Evolutionary conservation across 257 asterid genomes (phyloP), one percentile per base, ranked within the genome.

Genomic region (Nicotiana tabacum): DNA sequence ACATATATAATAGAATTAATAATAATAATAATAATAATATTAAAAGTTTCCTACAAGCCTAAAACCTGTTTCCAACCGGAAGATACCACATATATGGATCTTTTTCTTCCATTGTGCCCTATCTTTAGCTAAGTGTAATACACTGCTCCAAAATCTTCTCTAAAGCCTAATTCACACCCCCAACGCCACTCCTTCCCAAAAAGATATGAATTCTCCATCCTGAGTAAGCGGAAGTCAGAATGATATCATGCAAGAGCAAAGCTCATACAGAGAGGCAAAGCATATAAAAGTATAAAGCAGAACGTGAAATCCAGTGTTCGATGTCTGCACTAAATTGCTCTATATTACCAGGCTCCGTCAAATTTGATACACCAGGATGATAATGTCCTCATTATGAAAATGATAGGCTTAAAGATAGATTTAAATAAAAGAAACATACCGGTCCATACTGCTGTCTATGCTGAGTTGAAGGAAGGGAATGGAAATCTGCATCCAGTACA

Each of bases 371-470:
- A 48, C 79, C 61, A 48, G 79, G 15, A 48, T 13, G 43, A 74
- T 13, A 74, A 24, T 48, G 51, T 51, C 80, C 64, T 74, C 62
- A 15, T 27, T 53, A 51, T 74, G 60, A 37, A 74, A 72, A 48
- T 48, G 37, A 74, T 51, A 46, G 24, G 39, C 79, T 48, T 81
- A 82, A 66, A 84, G 60, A 84, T 55, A 72, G 57, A 32, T 67
- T 39, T 67, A 72, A 76, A 61, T 32, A 84, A 86, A 85, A 68
- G 65, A 85, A 69, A 91, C 99, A 82, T 91, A 96, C 99, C 81
- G 99, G 98, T 76, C 99, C 99, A 85, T 96, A 94, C 88, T 93
- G 99, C 89, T 96, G 96, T 82, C 99, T 86, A 87, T 96, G 98
- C 87, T 93, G 98, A 85, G 96, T 91, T 77, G 99, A 90, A 77